A percentile compares a stretch with the other conserved stretches of the same genome.
These are phyloP conservation scores for Gypsophila paniculata DNA, from an alignment of 179 eudicot genomes.

Conservation along the genomic window DNA sequence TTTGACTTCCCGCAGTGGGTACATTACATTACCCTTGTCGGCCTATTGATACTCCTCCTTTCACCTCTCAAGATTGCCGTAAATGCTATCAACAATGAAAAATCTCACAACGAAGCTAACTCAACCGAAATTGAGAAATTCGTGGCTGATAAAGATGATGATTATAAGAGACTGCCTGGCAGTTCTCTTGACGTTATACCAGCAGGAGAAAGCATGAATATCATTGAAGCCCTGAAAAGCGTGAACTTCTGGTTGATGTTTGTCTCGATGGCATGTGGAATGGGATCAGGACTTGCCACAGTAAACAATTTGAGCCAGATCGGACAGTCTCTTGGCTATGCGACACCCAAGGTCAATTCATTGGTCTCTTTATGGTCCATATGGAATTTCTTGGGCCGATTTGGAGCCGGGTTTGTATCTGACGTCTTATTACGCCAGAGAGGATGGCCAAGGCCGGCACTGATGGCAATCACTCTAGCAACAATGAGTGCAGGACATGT, in stretches of 20 bases:
- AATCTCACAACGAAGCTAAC: background rate
- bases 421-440: slow-evolving; percentile 53
- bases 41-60: slow-evolving; percentile 44
- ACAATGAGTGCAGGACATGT: slow-evolving; percentile 63
- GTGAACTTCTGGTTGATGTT: slow-evolving; percentile 69
- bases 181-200: slow-evolving; percentile 15
- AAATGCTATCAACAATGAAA: slow-evolving; percentile 23
- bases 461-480: slow-evolving; percentile 56
- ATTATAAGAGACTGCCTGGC: slow-evolving; percentile 23
- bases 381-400: slow-evolving; percentile 89
- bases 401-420: slow-evolving; percentile 78
- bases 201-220: slow-evolving; percentile 35
- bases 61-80: slow-evolving; percentile 41
- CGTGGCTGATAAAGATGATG: slow-evolving; percentile 16
- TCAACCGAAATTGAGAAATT: slow-evolving; percentile 18
- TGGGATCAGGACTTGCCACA: slow-evolving; percentile 81
- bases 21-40: slow-evolving; percentile 25
- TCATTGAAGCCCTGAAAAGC: slow-evolving; percentile 47
- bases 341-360: slow-evolving; percentile 34
- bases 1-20: slow-evolving; percentile 43
- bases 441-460: slow-evolving; percentile 61
- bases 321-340: slow-evolving; percentile 71
- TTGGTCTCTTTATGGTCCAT: slow-evolving; percentile 79
- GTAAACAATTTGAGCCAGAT: slow-evolving; percentile 79
- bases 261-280: slow-evolving; percentile 66